Evolutionary conservation across 1,284 basidiomycete genomes (phyloP).

Genomic region (Inonotus hispidus): DNA sequence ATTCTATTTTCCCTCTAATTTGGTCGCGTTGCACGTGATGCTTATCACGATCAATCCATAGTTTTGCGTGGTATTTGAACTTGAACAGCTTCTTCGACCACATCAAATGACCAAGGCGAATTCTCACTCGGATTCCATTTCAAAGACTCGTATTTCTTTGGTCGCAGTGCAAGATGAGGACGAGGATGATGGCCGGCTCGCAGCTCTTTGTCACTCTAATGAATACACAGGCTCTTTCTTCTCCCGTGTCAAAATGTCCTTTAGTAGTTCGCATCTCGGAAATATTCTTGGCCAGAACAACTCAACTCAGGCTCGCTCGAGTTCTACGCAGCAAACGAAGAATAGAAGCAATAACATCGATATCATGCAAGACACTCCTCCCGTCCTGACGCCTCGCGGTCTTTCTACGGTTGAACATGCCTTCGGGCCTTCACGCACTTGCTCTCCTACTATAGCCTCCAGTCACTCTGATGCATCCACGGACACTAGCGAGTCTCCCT

Average conservation of each 20-base stretch:
- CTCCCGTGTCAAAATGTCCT: slow-evolving; percentile 12
- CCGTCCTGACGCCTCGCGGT: not conserved
- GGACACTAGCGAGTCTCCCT: slow-evolving; percentile 4
- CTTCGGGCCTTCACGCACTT: slow-evolving; percentile 4
- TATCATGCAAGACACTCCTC: not conserved
- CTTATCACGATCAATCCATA: too few relatives aligned
- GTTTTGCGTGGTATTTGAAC: not conserved
- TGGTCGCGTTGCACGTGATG: not conserved
- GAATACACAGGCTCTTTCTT: slow-evolving; percentile 9
- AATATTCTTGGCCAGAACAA: slow-evolving; percentile 4
- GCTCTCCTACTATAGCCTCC: slow-evolving; percentile 9
- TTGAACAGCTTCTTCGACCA: not conserved
- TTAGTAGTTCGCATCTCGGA: slow-evolving; percentile 5
- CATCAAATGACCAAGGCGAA: not conserved
- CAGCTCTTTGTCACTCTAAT: slow-evolving; percentile 12
- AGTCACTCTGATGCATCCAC: slow-evolving; percentile 1
- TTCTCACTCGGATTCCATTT: not conserved
- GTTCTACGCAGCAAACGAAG: not conserved
- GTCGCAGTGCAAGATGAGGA: not conserved
- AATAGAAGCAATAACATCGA: not conserved
- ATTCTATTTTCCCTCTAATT: not conserved
- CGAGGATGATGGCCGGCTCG: slow-evolving; percentile 13
- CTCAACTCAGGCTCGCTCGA: not conserved
- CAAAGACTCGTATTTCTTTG: not conserved
- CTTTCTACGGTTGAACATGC: not conserved